phyloP scores from a whole-genome alignment of 805 yeast species.

The Candida berthetii region DNA sequence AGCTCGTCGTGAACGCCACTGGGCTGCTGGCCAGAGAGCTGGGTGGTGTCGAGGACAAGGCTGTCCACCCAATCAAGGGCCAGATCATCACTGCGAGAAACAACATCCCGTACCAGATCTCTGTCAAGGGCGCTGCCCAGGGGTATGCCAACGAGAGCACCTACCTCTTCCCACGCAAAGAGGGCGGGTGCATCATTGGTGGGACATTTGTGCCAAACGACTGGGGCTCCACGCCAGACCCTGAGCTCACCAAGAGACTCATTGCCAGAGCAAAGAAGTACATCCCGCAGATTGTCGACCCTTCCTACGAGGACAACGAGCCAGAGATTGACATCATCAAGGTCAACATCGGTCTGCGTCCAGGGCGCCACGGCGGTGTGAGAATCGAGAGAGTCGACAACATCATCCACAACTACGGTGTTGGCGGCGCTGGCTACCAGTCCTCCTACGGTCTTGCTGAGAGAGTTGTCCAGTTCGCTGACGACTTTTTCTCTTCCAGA shows the following conservation, averaged over 20 bases:
- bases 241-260: slow-evolving; percentile 40
- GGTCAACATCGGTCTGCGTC: slow-evolving; percentile 61
- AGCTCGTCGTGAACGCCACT: slow-evolving; percentile 49
- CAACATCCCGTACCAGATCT: slow-evolving; percentile 17
- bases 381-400: slow-evolving; percentile 38
- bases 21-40: slow-evolving; percentile 44
- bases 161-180: slow-evolving; percentile 64
- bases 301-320: too few species aligned
- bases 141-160: slow-evolving; percentile 36
- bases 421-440: slow-evolving; percentile 77
- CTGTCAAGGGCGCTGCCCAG: slow-evolving; percentile 21
- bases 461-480: slow-evolving; percentile 33
- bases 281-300: slow-evolving; percentile 21
- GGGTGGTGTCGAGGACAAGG: slow-evolving; percentile 38
- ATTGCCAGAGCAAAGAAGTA: slow-evolving; percentile 17
- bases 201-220: slow-evolving; percentile 33
- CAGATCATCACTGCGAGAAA: slow-evolving; percentile 40
- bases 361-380: slow-evolving; percentile 56
- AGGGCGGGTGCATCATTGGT: slow-evolving; percentile 68
- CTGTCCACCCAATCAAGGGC: slow-evolving; percentile 50
- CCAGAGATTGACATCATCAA: slow-evolving; percentile 40
- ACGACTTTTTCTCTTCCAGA: slow-evolving; percentile 17
- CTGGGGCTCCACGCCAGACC: slow-evolving; percentile 30
- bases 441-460: slow-evolving; percentile 58
- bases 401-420: slow-evolving; percentile 62